Conservation (phyloP, 345 rosid genomes). For the Reutealis trisperma region DNA sequence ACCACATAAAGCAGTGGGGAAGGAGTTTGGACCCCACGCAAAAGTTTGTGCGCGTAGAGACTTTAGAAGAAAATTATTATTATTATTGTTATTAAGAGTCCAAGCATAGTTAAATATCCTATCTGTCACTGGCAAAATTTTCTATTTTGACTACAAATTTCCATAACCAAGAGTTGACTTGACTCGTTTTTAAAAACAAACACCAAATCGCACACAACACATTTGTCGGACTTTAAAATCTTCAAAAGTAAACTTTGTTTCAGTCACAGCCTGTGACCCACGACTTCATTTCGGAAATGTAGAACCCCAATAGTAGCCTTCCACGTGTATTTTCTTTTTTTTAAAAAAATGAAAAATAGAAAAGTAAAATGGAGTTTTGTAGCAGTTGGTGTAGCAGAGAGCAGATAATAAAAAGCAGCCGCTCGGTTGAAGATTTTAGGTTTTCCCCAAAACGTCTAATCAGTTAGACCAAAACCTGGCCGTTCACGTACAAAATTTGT, state of each 20-base stretch:
- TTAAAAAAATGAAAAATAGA: too few relatives aligned
- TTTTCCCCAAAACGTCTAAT: background rate
- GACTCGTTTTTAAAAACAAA: background rate
- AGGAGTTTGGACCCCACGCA: background rate
- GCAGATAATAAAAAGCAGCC: background rate
- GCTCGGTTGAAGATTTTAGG: background rate
- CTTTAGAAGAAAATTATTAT: background rate
- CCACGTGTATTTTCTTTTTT: background rate
- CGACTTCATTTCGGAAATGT: background rate
- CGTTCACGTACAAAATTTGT: background rate
- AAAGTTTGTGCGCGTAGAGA: conserved; percentile 15
- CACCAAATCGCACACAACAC: background rate
- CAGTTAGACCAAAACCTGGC: background rate
- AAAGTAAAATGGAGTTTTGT: too few relatives aligned
- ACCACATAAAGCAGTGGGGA: conserved; percentile 14
- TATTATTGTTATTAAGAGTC: background rate
- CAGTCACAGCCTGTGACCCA: conserved; percentile 1
- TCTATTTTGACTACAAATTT: conserved; percentile 18
- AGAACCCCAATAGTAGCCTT: background rate
- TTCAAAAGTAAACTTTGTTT: background rate
- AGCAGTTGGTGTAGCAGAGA: too few relatives aligned
- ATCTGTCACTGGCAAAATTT: conserved; percentile 7
- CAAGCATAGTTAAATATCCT: conserved; percentile 5
- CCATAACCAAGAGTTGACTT: conserved; percentile 27
- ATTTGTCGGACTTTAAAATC: background rate